These are phyloP conservation scores for Hortaea werneckii DNA, from an alignment of 2,329 filamentous ascomycete species.

Conservation along the genomic window DNA sequence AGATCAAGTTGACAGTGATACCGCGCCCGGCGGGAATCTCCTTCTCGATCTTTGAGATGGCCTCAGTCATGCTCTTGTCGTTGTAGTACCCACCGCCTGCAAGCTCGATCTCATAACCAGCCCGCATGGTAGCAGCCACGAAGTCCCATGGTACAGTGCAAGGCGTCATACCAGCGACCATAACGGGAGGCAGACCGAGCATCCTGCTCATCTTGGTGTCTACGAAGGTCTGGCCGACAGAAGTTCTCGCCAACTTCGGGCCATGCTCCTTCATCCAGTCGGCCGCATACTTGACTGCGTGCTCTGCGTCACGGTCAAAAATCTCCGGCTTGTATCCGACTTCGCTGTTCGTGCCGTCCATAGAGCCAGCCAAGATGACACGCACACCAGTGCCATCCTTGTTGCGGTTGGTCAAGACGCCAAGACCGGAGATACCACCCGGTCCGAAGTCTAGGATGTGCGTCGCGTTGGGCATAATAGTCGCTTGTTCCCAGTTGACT, in stretches of 20 bases:
- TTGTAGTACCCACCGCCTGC: constrained; percentile 85
- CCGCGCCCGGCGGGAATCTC: constrained; percentile 75
- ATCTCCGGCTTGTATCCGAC: constrained; percentile 97
- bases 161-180: constrained; percentile 92
- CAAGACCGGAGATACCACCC: constrained; percentile 90
- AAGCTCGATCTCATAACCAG: constrained; percentile 87
- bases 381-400: constrained; percentile 97
- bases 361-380: constrained; percentile 87
- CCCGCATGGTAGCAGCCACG: constrained; percentile 84
- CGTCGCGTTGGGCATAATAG: constrained; percentile 78
- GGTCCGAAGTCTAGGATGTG: constrained; percentile 96
- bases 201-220: constrained; percentile 94
- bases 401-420: constrained; percentile 93
- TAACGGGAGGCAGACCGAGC: constrained; percentile 72
- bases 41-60: constrained; percentile 74
- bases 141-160: constrained; percentile 85
- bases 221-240: constrained; percentile 78
- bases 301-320: constrained; percentile 90
- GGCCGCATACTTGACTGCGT: constrained; percentile 87
- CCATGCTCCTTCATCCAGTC: constrained; percentile 98
- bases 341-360: constrained; percentile 80
- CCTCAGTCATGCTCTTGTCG: constrained; percentile 70
- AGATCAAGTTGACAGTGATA: constrained; percentile 84
- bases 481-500: constrained; percentile 94
- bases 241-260: constrained; percentile 82